Base-by-base conservation (phyloP, 2,329 filamentous ascomycete genomes). In the Pyricularia pennisetigena region DNA sequence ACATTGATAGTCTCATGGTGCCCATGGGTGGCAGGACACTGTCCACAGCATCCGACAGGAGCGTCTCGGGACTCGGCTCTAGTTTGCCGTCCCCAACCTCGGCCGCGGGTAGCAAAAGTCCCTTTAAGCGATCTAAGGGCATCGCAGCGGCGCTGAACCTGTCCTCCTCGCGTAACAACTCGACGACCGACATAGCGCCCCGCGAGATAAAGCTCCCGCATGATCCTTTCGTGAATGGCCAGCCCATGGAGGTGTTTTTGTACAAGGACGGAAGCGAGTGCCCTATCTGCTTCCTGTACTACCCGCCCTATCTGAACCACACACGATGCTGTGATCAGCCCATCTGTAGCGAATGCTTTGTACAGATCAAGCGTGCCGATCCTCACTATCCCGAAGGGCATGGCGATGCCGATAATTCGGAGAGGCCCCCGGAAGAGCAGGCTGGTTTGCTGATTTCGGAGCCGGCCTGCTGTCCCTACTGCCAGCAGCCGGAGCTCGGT, bases 321-420 rank as follows among this genome's bases (percentile, higher is more conserved):
- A 99, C 95, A 0, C 85, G 95, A 72, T 99, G 95, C 76, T 99
- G 95, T 78, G 93, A 97, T 74, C 95, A 99, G 76, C 85, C 91
- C 6, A 98, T 99, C 71, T 99, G 95, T 79, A 98, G 94, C 61
- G 95, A 99, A 80, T 99, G 95, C 78, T 99, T 99, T 74, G 95
- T 99, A 4, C 95, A 99, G 78, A 99, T 99, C 76, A 98, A 97
- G 77, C 88, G 95, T 61, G 89, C 93, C 4, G 94, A 99, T 71
- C 94, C 93, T 10, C 92, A 97, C 76, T 88, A 93, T 57, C 92
- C 93, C 1, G 92, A 97, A 76, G 92, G 95, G 74, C 82, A 85
- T 69, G 84, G 82, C n/a, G 81, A 85, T 65, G 74, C 75, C 54
- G 69, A 69, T 12, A 69, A 71, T 32, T 72, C 74, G 26, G 71